Conservation (phyloP, 2,329 filamentous ascomycete species). For the Aspergillus sp. region DNA sequence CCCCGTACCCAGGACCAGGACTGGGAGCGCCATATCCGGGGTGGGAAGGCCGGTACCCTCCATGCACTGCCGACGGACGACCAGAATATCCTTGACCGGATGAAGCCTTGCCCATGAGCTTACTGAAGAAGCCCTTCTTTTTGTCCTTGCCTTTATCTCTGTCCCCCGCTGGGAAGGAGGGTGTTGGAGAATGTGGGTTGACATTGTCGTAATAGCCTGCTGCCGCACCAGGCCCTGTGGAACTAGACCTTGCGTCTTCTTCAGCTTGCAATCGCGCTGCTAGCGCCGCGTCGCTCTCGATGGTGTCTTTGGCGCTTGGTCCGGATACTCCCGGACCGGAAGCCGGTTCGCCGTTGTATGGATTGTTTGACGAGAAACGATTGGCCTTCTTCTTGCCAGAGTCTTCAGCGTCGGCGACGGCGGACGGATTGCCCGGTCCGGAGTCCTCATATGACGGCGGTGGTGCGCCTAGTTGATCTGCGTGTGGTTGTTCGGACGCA, state of each 20-base stretch:
- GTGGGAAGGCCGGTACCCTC: constrained; percentile 14
- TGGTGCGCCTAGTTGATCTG: constrained; percentile 11
- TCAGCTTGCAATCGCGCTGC: constrained; percentile 80
- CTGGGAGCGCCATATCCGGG: constrained; percentile 10
- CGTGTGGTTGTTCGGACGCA: not conserved
- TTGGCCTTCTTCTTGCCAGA: constrained; percentile 42
- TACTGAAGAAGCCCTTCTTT: constrained; percentile 52
- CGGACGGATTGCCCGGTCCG: constrained; percentile 45
- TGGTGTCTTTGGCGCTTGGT: constrained; percentile 22
- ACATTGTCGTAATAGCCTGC: constrained; percentile 47
- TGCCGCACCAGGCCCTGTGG: constrained; percentile 44
- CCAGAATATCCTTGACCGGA: constrained; percentile 26
- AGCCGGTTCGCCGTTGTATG: constrained; percentile 60
- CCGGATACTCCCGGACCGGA: not conserved
- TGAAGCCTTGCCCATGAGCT: constrained; percentile 50
- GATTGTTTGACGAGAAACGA: constrained; percentile 66
- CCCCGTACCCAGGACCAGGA: not conserved
- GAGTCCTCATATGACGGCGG: constrained; percentile 62
- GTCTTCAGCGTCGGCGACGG: constrained; percentile 32
- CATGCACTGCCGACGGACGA: constrained; percentile 27
- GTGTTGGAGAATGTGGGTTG: not conserved
- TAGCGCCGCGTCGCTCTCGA: constrained; percentile 69
- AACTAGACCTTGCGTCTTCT: constrained; percentile 63
- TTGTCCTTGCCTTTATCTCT: constrained; percentile 21
- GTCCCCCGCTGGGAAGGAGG: constrained; percentile 10